Base-by-base conservation (phyloP, 2,329 filamentous ascomycete species). In the Colletotrichum abscissum region DNA sequence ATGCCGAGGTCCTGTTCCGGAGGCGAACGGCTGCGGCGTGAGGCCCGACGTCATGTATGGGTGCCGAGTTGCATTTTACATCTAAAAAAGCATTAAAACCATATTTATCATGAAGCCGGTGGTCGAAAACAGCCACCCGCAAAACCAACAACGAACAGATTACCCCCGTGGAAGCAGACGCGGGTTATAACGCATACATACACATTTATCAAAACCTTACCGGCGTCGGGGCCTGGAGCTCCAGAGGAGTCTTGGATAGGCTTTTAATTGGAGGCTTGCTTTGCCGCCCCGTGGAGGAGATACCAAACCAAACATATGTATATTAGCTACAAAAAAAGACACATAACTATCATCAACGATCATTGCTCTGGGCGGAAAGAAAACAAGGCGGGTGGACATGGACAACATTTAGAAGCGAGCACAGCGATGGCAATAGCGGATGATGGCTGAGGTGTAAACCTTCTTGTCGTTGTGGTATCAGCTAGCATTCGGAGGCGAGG, bases 1-100 rank as follows among this genome's bases (percentile, higher is more conserved):
- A 84, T 19, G 81, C 79, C 0, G 81, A 86, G 74, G 75, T 86
- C 5, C 77, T 86, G 67, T 86, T 86, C 66, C 78, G 80, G 67
- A 78, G 80, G 78, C 80, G 84, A 56, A 79, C 77, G 4, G 63
- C 76, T 30, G 66, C 54, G 14, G 49, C 57, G 28, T 74, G 49
- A 55, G 33, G 33, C 33, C 33, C 33, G 1, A 33, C 33, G 33
- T 12, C 11, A 3, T 33, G 11, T 9, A 3, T 33, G 33, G 33
- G 9, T 30, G 19, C 6, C 4, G 33, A 28, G 28, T 19, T 5
- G 7, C 14, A 67, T 7, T 7, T 6, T 12, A 35, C 30, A 42
- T 33, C 3, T 42, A 42, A 28, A 19, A 33, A 52, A 55, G 35
- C 9, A 62, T 42, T 9, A 9, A 49, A 57, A 57, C n/a, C 22